Conservation (phyloP, 1,284 basidiomycete genomes). For the Mycena citricolor region DNA sequence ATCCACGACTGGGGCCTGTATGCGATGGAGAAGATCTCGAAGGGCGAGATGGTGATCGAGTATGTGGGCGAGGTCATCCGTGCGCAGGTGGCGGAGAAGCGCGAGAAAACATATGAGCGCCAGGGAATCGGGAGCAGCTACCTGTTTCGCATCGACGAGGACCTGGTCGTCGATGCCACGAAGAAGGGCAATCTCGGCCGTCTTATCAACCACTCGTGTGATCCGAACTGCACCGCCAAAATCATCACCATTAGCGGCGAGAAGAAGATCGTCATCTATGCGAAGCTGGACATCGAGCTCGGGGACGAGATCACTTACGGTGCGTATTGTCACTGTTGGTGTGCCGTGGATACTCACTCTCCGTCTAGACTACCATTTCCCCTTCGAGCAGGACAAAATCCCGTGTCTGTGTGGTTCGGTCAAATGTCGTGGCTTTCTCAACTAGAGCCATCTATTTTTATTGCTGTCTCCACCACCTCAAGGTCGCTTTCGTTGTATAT, state of each 20-base stretch:
- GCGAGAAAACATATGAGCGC: slow-evolving; percentile 95
- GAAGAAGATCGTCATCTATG: slow-evolving; percentile 99
- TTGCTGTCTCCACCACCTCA: no score
- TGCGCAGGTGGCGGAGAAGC: slow-evolving; percentile 93
- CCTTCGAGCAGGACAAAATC: slow-evolving; percentile 90
- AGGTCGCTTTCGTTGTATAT: no score
- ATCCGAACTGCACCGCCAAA: slow-evolving; percentile 96
- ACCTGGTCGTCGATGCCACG: slow-evolving; percentile 94
- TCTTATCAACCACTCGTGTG: slow-evolving; percentile 95
- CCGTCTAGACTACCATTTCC: slow-evolving; percentile 84
- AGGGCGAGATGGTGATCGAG: slow-evolving; percentile 99
- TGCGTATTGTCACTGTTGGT: slow-evolving; percentile 35
- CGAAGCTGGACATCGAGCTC: slow-evolving; percentile 89
- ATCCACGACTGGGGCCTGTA: slow-evolving; percentile 99
- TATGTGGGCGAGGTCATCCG: slow-evolving; percentile 98
- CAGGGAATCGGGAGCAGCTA: slow-evolving; percentile 96
- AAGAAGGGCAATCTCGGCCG: slow-evolving; percentile 98
- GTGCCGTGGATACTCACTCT: slow-evolving; percentile 6
- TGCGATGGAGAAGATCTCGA: slow-evolving; percentile 90
- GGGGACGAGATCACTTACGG: slow-evolving; percentile 95
- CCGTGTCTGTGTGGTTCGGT: slow-evolving; percentile 85
- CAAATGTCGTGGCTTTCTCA: slow-evolving; percentile 88
- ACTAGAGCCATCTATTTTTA: slow-evolving; percentile 41
- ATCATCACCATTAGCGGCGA: slow-evolving; percentile 98
- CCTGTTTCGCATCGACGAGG: slow-evolving; percentile 90